phyloP scores from a whole-genome alignment of 1,284 basidiomycete species.

The Cerrena zonata region DNA sequence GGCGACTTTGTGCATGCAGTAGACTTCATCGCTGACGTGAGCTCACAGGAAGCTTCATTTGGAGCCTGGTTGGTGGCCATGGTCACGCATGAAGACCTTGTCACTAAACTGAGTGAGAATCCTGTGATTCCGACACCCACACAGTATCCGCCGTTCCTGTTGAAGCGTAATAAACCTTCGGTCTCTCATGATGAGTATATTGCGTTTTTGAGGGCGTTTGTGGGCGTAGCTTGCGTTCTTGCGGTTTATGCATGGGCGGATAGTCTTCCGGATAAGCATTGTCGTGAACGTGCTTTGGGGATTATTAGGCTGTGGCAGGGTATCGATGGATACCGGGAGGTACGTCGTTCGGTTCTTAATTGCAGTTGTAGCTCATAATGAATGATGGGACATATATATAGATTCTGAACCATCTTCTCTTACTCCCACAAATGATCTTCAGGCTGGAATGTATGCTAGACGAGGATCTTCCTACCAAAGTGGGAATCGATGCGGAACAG shows the following conservation, averaged over 20 bases:
- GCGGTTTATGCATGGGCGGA: slow-evolving; percentile 77
- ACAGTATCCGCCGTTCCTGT: slow-evolving; percentile 32
- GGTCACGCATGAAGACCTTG: slow-evolving; percentile 48
- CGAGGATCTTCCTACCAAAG: slow-evolving; percentile 52
- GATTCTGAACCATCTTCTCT: slow-evolving; percentile 63
- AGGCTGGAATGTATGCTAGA: slow-evolving; percentile 61
- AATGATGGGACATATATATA: slow-evolving; percentile 21
- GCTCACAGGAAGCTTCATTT: slow-evolving; percentile 57
- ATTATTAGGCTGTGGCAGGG: slow-evolving; percentile 68
- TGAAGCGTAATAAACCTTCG: slow-evolving; percentile 17
- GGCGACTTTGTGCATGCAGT: slow-evolving; percentile 46
- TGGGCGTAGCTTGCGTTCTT: slow-evolving; percentile 64
- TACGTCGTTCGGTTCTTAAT: slow-evolving; percentile 20
- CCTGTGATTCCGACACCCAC: slow-evolving; percentile 32
- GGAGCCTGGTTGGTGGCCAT: slow-evolving; percentile 69
- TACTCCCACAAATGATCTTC: slow-evolving; percentile 57
- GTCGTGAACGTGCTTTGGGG: slow-evolving; percentile 56
- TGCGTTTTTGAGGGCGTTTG: slow-evolving; percentile 53
- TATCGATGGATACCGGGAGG: slow-evolving; percentile 59
- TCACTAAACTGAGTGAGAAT: slow-evolving; percentile 40
- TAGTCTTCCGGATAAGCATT: slow-evolving; percentile 58
- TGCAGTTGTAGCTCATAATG: background rate
- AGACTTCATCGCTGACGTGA: slow-evolving; percentile 50
- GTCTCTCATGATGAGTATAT: slow-evolving; percentile 56
- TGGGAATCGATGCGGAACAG: slow-evolving; percentile 61